These are phyloP conservation scores for Tranzscheliella williamsii DNA, from an alignment of 1,284 basidiomycete genomes.

Conservation along the genomic window DNA sequence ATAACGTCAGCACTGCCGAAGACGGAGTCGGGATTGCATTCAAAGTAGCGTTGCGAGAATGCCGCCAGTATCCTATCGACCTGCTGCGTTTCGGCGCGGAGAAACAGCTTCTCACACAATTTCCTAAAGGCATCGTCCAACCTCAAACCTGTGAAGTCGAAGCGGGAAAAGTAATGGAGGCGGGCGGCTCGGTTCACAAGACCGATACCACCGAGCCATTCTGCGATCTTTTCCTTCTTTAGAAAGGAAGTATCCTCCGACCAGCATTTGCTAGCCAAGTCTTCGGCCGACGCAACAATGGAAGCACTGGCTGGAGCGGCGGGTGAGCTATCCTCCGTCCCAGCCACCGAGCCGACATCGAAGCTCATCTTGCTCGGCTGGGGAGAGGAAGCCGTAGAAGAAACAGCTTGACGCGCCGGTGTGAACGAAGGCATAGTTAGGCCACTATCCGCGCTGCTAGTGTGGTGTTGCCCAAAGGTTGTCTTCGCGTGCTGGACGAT, in stretches of 20 bases:
- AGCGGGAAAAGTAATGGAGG: slow-evolving; percentile 80
- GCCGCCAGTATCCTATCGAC: slow-evolving; percentile 92
- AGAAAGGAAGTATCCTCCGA: slow-evolving; percentile 83
- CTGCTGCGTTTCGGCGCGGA: slow-evolving; percentile 96
- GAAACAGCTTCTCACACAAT: slow-evolving; percentile 84
- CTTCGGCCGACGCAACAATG: slow-evolving; percentile 45
- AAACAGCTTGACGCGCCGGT: slow-evolving; percentile 8
- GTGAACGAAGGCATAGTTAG: slow-evolving; percentile 1
- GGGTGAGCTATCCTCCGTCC: background rate
- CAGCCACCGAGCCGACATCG: slow-evolving; percentile 1
- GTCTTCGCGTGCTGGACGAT: background rate
- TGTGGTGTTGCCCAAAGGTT: background rate
- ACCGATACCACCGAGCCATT: slow-evolving; percentile 87
- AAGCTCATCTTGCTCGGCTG: slow-evolving; percentile 20
- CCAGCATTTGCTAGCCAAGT: slow-evolving; percentile 78
- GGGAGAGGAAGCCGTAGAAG: slow-evolving; percentile 7
- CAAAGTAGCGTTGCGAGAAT: slow-evolving; percentile 85
- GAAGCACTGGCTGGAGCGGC: slow-evolving; percentile 1
- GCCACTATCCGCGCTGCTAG: background rate
- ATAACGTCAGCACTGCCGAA: slow-evolving; percentile 85
- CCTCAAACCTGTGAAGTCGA: slow-evolving; percentile 80
- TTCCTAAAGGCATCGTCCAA: slow-evolving; percentile 87
- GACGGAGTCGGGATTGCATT: slow-evolving; percentile 79
- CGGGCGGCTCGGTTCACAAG: slow-evolving; percentile 76
- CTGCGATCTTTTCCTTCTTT: slow-evolving; percentile 86